Percentiles rank a stretch among this genome's conserved stretches.
Conservation (phyloP, 495 filamentous ascomycete species). For the Neurospora intermedia region DNA sequence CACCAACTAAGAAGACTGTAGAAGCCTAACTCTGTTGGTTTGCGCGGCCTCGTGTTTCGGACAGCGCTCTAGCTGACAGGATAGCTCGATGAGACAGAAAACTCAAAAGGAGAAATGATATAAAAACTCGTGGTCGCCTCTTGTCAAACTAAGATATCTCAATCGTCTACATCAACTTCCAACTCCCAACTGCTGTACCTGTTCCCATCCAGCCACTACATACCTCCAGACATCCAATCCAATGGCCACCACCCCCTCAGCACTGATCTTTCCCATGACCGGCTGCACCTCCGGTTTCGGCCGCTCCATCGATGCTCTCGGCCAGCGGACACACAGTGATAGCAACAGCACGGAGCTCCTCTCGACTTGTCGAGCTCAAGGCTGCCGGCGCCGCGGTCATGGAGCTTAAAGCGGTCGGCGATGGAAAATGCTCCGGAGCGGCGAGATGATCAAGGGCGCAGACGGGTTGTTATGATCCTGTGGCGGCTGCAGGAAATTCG, state of each 20-base stretch:
- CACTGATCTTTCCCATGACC: no score
- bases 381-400: no score
- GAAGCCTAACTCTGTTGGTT: neutral
- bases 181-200: no score
- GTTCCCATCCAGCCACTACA: no score
- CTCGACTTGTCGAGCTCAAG: no score
- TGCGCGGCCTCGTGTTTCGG: neutral
- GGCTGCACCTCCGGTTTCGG: no score
- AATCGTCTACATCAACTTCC: neutral
- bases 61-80: neutral
- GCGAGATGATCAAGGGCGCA: neutral
- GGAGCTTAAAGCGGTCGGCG: no score
- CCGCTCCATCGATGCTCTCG: no score
- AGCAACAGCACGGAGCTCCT: no score
- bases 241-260: no score
- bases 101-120: neutral
- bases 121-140: neutral
- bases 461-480: neutral
- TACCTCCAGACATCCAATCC: no score
- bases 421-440: neutral
- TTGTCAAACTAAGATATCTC: neutral
- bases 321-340: no score
- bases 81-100: neutral
- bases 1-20: neutral
- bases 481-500: slow-evolving; percentile 11